A percentile compares a stretch with the other conserved stretches of the same genome.
Evolutionary conservation across 139 green algal genomes (phyloP).

Genomic region (Monoraphidium neglectum): DNA sequence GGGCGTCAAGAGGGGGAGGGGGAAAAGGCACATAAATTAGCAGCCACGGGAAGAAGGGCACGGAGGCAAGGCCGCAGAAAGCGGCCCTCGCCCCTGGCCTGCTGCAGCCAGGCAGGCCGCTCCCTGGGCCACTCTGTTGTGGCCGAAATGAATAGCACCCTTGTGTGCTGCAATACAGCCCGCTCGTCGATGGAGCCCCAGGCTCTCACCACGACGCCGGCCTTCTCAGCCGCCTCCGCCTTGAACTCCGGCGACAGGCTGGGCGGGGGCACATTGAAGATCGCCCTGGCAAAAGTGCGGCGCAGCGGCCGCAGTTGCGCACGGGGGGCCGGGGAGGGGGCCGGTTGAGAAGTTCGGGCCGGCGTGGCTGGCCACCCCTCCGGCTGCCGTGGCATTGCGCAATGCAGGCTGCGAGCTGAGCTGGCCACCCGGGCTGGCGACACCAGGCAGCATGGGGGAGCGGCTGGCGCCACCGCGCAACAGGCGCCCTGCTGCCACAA

Average conservation of each 20-base stretch:
- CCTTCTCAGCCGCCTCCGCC: constrained; percentile 13
- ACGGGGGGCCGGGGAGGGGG: no score
- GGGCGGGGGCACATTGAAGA: background rate
- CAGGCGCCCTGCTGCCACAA: no score
- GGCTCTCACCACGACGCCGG: constrained; percentile 5
- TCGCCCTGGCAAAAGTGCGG: no score
- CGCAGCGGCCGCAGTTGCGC: no score
- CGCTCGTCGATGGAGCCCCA: background rate
- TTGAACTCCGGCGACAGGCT: constrained; percentile 10
- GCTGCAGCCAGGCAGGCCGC: background rate
- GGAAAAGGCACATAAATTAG: background rate
- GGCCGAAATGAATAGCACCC: background rate
- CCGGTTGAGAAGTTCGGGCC: no score
- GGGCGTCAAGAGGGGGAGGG: background rate
- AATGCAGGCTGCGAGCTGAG: no score
- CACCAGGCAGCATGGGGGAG: no score
- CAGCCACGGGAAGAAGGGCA: no score
- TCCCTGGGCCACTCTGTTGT: background rate
- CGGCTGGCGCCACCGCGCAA: no score
- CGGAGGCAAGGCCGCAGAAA: background rate
- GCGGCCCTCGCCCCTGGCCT: background rate
- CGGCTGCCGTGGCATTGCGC: no score
- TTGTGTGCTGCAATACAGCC: background rate
- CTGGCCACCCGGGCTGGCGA: no score
- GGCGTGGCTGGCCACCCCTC: no score